phyloP scores from a whole-genome alignment of 169 alveolate species.

The Plasmodium coatneyi region DNA sequence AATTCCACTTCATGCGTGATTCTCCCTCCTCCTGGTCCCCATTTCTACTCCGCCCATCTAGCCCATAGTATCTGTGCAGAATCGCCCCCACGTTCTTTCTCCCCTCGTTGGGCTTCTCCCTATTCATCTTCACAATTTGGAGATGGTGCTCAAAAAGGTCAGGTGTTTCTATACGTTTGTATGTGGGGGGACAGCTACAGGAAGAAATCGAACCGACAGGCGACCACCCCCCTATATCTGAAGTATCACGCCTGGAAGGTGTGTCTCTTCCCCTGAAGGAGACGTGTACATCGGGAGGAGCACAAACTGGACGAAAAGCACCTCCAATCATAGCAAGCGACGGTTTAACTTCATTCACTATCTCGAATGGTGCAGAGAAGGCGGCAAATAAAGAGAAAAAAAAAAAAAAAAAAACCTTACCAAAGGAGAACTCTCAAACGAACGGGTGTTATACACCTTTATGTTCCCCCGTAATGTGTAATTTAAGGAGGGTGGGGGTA shows the following conservation, averaged over 20 bases:
- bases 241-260: not conserved
- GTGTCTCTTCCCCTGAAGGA: not conserved
- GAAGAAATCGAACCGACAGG: not conserved
- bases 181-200: not conserved
- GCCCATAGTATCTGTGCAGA: conserved; percentile 16
- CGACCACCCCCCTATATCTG: not conserved
- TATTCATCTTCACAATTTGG: not conserved
- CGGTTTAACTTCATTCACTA: not conserved
- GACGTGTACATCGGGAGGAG: not conserved
- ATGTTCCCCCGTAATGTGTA: not conserved
- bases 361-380: not conserved
- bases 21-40: not conserved
- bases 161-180: not conserved
- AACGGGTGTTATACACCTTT: not conserved
- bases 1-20: not conserved
- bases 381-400: too few species aligned
- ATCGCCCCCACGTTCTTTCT: conserved; percentile 50
- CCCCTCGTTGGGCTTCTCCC: not conserved
- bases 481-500: not conserved
- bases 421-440: not conserved
- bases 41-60: conserved; percentile 3
- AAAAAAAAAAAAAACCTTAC: not conserved
- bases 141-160: not conserved
- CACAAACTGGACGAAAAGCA: not conserved
- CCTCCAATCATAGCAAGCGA: not conserved